Percentiles rank a stretch among this genome's conserved stretches.
Conservation (phyloP, 208 protist genomes). For the Leishmania major region DNA sequence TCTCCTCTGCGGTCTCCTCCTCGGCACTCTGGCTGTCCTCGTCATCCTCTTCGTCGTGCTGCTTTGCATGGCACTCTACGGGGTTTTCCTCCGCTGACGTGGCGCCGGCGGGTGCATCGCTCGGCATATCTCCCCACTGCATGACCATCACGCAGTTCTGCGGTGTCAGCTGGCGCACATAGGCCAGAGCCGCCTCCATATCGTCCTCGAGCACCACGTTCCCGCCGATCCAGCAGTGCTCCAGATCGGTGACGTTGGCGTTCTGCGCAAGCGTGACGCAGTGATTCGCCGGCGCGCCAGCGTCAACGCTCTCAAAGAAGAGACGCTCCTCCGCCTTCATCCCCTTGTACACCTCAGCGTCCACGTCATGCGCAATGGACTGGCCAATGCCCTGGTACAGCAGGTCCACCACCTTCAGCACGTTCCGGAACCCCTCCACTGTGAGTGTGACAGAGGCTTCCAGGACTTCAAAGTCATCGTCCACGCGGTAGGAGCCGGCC, state of each 20-base stretch:
- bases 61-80: background rate
- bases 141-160: constrained; percentile 52
- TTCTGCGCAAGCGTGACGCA: constrained; percentile 42
- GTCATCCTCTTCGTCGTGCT: background rate
- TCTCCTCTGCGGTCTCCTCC: background rate
- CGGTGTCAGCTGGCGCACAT: constrained; percentile 58
- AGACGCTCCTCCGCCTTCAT: constrained; percentile 61
- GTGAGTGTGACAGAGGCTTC: constrained; percentile 61
- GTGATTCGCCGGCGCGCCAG: constrained; percentile 39
- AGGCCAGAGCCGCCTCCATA: constrained; percentile 39
- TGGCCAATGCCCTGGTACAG: constrained; percentile 73
- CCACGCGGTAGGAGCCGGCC: constrained; percentile 54
- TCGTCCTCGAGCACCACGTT: constrained; percentile 63
- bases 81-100: background rate
- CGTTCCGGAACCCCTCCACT: constrained; percentile 45
- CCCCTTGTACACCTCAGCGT: constrained; percentile 56
- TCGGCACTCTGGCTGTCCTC: constrained; percentile 8
- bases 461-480: constrained; percentile 70
- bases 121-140: constrained; percentile 63
- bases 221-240: constrained; percentile 53
- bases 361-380: constrained; percentile 42
- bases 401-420: constrained; percentile 56
- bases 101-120: background rate
- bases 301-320: constrained; percentile 59
- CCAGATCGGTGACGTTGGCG: constrained; percentile 46